Percentiles rank a stretch among this genome's conserved stretches.
Evolutionary conservation across 176 grass and related monocot species (phyloP).

Genomic region (Carex parvula): DNA sequence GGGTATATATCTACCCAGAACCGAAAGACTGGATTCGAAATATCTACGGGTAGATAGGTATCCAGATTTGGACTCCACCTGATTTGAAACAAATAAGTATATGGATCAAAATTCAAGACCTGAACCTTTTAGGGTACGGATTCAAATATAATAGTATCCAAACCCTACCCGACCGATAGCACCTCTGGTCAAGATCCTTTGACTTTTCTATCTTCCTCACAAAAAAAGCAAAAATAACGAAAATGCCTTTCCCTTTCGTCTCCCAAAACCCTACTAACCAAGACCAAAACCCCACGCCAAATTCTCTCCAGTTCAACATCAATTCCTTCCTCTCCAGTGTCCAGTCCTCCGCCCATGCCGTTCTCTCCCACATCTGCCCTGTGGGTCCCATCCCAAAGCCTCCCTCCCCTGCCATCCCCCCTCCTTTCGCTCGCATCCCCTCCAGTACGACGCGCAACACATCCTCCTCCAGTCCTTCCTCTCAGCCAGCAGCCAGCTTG

Average conservation of each 20-base stretch:
- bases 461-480: neutral
- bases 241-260: constrained; percentile 21
- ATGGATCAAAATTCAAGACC: too few species aligned
- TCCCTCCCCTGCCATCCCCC: neutral
- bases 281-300: neutral
- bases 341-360: constrained; percentile 18
- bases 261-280: constrained; percentile 12
- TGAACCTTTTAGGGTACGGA: too few species aligned
- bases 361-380: constrained; percentile 21
- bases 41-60: too few species aligned
- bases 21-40: too few species aligned
- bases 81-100: too few species aligned
- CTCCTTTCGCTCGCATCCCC: constrained; percentile 12
- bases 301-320: constrained; percentile 23
- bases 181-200: too few species aligned
- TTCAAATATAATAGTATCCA: too few species aligned
- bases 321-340: constrained; percentile 14
- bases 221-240: neutral
- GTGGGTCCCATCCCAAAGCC: neutral
- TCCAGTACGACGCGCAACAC: neutral
- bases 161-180: too few species aligned
- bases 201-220: neutral
- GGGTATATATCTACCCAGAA: too few species aligned
- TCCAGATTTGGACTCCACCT: too few species aligned
- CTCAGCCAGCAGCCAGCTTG: neutral